Evolutionary conservation across 192 early-diverging fungal species (phyloP).

Genomic region (Chytriomyces sp.): DNA sequence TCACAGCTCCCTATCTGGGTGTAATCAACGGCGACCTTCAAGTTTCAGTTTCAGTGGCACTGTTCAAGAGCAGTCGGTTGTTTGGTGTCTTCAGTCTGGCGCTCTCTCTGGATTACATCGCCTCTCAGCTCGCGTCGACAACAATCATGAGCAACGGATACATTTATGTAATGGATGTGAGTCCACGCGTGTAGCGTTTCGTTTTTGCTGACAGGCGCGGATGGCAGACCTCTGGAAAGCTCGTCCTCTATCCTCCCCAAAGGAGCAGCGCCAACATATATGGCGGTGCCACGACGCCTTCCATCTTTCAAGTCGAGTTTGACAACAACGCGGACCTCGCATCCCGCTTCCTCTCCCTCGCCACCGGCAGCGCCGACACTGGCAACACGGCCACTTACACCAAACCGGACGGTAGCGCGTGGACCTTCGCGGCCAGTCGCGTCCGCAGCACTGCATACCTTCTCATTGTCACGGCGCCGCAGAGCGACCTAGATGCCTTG

Average conservation of each 20-base stretch:
- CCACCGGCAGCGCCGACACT: not conserved
- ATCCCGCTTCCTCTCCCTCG: not conserved
- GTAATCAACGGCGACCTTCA: not conserved
- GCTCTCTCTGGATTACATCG: not conserved
- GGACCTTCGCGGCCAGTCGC: not conserved
- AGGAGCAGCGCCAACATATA: not conserved
- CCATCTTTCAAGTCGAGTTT: not conserved
- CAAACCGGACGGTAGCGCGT: not conserved
- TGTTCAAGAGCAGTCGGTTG: not conserved
- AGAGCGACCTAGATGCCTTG: conserved; percentile 1
- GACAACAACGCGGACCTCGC: not conserved
- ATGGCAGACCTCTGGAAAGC: not conserved
- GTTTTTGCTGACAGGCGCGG: too few relatives aligned
- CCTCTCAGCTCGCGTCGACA: not conserved
- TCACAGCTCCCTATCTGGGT: not conserved
- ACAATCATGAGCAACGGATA: conserved; percentile 1
- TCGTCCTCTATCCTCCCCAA: conserved; percentile 2
- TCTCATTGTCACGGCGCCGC: not conserved
- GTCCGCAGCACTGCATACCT: not conserved
- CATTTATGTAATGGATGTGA: conserved; percentile 11
- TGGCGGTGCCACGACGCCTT: too few relatives aligned
- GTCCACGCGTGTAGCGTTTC: too few relatives aligned
- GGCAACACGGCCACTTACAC: not conserved
- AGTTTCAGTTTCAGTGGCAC: not conserved
- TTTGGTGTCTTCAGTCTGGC: not conserved